These are phyloP conservation scores for Aspergillus niger DNA, from an alignment of 2,329 filamentous ascomycete genomes.

Conservation along the genomic window DNA sequence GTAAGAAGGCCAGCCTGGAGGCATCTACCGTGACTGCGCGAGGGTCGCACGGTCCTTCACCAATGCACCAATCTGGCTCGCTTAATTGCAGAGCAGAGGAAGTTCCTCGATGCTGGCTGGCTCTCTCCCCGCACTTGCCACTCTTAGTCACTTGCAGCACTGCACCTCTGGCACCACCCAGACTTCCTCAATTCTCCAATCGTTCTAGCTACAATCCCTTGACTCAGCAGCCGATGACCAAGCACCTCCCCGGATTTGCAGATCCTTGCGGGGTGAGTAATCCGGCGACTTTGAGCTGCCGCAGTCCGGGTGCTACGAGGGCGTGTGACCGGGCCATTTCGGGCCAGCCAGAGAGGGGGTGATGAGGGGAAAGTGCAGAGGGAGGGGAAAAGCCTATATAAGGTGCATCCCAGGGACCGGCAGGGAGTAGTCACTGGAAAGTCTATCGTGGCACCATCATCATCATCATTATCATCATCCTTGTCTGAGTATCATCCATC, in stretches of 20 bases:
- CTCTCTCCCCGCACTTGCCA: background rate
- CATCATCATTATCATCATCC: background rate
- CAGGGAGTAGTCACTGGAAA: too few relatives aligned
- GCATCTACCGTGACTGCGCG: too few relatives aligned
- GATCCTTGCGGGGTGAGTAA: background rate
- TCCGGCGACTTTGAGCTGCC: background rate
- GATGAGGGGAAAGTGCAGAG: background rate
- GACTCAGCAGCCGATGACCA: background rate
- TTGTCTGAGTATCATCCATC: background rate
- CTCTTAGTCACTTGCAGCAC: background rate
- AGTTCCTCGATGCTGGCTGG: too few relatives aligned
- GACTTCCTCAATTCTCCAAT: too few relatives aligned
- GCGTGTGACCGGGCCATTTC: background rate
- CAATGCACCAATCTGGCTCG: too few relatives aligned
- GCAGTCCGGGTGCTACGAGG: background rate
- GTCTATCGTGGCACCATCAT: background rate
- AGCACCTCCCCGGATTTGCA: background rate
- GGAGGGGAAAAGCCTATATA: background rate
- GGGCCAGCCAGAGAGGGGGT: background rate
- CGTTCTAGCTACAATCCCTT: background rate
- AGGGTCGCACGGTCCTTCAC: background rate
- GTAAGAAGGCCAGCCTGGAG: too few relatives aligned
- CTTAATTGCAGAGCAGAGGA: too few relatives aligned
- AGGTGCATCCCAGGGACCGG: background rate
- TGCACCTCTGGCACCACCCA: too few relatives aligned